phyloP scores from a whole-genome alignment of 345 rosid species.

The Geranium brycei region DNA sequence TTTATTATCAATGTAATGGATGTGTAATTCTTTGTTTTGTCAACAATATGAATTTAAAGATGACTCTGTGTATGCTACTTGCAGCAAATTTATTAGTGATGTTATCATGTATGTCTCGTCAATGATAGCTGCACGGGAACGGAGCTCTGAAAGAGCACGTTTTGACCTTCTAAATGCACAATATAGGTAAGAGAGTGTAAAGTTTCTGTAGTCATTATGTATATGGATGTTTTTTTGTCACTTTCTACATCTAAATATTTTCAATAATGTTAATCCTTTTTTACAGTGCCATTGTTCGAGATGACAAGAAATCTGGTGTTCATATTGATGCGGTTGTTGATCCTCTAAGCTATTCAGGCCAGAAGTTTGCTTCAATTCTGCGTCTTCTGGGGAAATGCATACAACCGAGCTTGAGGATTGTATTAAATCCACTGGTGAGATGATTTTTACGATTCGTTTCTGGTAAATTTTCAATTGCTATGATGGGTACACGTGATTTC shows the following conservation, averaged over 20 bases:
- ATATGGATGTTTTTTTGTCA: no score
- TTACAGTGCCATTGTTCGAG: conserved; percentile 67
- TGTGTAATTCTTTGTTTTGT: no score
- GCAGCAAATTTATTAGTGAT: conserved; percentile 89
- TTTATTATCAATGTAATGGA: no score
- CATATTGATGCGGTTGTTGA: conserved; percentile 94
- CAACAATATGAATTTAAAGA: not conserved
- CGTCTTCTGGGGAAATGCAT: conserved; percentile 53
- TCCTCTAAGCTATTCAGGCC: conserved; percentile 87
- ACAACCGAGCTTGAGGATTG: conserved; percentile 87
- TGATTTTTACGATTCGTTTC: not conserved
- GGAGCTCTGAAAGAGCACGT: conserved; percentile 90
- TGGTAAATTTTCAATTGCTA: not conserved
- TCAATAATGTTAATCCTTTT: not conserved
- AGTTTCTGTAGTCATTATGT: no score
- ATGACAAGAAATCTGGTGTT: conserved; percentile 58
- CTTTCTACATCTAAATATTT: conserved; percentile 1
- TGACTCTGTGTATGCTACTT: conserved; percentile 18
- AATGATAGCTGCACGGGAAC: conserved; percentile 78
- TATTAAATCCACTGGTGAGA: conserved; percentile 91
- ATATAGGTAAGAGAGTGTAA: conserved; percentile 38
- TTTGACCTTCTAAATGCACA: conserved; percentile 75
- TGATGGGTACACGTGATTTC: no score
- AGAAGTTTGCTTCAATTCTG: conserved; percentile 82
- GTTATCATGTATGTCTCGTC: conserved; percentile 71